Conservation (phyloP, 23 red algal genomes). For the Gracilaria gracilis region DNA sequence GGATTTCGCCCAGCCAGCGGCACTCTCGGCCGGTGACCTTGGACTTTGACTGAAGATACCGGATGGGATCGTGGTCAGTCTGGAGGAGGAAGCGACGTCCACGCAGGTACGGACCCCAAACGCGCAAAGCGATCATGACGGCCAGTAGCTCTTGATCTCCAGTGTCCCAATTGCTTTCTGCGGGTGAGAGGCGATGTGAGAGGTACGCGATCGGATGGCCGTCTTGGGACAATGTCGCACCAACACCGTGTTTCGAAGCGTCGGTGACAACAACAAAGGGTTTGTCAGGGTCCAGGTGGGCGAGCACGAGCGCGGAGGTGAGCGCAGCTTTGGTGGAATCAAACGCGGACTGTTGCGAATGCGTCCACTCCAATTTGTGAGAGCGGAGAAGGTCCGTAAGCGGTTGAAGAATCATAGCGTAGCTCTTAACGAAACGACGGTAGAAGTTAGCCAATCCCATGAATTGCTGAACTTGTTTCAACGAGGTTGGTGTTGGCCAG, state of each 20-base stretch:
- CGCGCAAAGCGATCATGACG: not conserved
- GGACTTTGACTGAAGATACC: constrained; percentile 36
- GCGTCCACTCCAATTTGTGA: not conserved
- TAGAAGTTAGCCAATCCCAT: not conserved
- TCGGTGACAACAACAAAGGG: not conserved
- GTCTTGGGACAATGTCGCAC: not conserved
- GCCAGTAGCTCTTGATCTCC: constrained; percentile 1
- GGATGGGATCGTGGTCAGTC: constrained; percentile 33
- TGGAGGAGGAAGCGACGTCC: not conserved
- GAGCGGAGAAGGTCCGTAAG: not conserved
- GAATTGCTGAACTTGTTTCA: not conserved
- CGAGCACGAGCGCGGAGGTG: not conserved
- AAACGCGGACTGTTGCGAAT: not conserved
- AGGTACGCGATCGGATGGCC: not conserved
- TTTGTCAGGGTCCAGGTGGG: not conserved
- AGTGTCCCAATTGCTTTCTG: not conserved
- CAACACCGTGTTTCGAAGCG: not conserved
- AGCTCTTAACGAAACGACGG: not conserved
- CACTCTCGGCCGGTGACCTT: constrained; percentile 18
- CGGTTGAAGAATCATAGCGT: not conserved
- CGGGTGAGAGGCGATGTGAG: not conserved
- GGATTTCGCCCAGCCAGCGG: constrained; percentile 49
- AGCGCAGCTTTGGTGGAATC: not conserved
- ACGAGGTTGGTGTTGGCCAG: not conserved
- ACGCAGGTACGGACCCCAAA: not conserved